Percentiles rank a stretch among this genome's conserved stretches.
These are phyloP conservation scores for Neofusicoccum ribis DNA, from an alignment of 2,329 filamentous ascomycete genomes.

Conservation along the genomic window DNA sequence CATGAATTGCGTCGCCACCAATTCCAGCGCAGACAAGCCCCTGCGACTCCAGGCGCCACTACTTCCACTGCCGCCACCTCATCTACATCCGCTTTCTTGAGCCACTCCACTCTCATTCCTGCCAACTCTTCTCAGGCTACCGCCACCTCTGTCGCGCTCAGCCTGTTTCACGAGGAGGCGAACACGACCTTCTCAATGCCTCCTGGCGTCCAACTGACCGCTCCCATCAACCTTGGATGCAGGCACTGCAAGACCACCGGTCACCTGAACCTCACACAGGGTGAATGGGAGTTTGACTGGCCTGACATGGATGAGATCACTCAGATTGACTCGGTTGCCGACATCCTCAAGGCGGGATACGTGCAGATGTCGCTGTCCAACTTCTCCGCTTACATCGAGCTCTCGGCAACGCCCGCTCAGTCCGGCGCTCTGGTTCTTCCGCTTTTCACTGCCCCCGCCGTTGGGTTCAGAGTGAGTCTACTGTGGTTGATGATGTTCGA, in stretches of 20 bases:
- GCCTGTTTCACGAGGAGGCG: conserved; percentile 27
- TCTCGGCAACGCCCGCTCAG: conserved; percentile 30
- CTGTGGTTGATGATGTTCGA: neutral
- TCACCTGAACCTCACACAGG: conserved; percentile 33
- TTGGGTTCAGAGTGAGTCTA: conserved; percentile 28
- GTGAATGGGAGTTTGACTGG: conserved; percentile 31
- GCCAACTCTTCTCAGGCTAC: conserved; percentile 23
- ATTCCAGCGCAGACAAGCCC: neutral
- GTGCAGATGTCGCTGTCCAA: conserved; percentile 33
- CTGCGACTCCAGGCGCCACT: neutral
- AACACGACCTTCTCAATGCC: conserved; percentile 29
- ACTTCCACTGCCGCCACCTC: neutral
- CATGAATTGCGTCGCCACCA: conserved; percentile 28
- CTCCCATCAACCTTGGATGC: conserved; percentile 36
- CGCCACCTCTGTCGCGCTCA: conserved; percentile 24
- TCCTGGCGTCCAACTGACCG: conserved; percentile 21
- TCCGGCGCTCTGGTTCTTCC: conserved; percentile 28
- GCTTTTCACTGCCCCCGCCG: conserved; percentile 30
- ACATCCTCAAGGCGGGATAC: conserved; percentile 35
- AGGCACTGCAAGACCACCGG: conserved; percentile 38
- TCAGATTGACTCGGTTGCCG: conserved; percentile 29
- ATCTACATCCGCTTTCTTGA: conserved; percentile 15
- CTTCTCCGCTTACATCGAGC: conserved; percentile 36
- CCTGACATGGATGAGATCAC: conserved; percentile 29
- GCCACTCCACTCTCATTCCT: conserved; percentile 25